Conservation (phyloP, 148 eudicot species). For the Silene uniflora region DNA sequence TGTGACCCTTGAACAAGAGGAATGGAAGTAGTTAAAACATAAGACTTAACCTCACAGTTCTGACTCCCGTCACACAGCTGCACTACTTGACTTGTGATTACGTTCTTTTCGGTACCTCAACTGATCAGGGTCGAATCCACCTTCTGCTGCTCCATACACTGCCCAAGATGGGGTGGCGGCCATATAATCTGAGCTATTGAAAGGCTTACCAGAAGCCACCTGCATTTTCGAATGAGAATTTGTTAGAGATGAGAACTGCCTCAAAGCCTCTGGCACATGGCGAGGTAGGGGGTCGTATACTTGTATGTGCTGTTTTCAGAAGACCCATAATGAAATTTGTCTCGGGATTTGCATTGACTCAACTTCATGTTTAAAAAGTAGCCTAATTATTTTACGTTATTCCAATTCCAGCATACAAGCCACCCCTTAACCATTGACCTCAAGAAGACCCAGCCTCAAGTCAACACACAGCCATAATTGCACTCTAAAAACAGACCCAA, state of each 20-base stretch:
- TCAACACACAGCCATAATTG: not conserved
- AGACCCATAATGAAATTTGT: not conserved
- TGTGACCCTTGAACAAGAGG: not conserved
- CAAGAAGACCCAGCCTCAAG: not conserved
- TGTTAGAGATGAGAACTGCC: not conserved
- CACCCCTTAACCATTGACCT: not conserved
- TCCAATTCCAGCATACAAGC: not conserved
- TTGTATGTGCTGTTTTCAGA: not conserved
- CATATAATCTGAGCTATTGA: slow-evolving; percentile 77
- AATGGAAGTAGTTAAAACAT: not conserved
- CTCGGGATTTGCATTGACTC: not conserved
- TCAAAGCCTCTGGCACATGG: not conserved
- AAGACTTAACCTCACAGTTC: slow-evolving; percentile 6
- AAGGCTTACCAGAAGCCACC: slow-evolving; percentile 87
- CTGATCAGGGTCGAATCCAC: slow-evolving; percentile 91
- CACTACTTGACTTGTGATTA: slow-evolving; percentile 50
- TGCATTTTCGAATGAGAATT: slow-evolving; percentile 26
- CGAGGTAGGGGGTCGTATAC: not conserved
- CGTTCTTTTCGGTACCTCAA: slow-evolving; percentile 76
- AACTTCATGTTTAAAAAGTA: not conserved
- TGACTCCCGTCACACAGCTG: slow-evolving; percentile 8
- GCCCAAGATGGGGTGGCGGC: slow-evolving; percentile 92
- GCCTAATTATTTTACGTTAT: not conserved
- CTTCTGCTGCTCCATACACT: slow-evolving; percentile 89
- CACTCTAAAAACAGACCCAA: not conserved